phyloP scores from a whole-genome alignment of 1,139 yeast genomes.

The Candida albicans region DNA sequence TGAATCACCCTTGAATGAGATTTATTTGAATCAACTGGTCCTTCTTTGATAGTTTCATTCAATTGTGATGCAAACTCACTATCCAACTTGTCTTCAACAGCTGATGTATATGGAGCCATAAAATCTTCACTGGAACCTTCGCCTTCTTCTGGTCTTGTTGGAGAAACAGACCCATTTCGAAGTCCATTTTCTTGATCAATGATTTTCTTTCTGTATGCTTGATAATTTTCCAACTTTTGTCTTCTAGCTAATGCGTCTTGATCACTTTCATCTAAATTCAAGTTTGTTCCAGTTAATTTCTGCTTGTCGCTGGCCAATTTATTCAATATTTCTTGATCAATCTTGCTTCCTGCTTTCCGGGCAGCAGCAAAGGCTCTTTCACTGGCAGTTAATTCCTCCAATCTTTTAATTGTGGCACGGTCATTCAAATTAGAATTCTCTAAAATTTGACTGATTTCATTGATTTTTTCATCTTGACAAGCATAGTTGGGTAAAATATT shows the following conservation, averaged over 20 bases:
- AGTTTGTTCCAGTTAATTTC: slow-evolving; percentile 43
- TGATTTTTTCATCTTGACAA: slow-evolving; percentile 48
- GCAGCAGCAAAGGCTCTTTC: slow-evolving; percentile 66
- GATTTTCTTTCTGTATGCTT: slow-evolving; percentile 50
- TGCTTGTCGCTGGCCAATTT: slow-evolving; percentile 42
- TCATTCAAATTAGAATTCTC: slow-evolving; percentile 46
- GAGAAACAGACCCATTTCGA: slow-evolving; percentile 9
- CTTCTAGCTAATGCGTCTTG: slow-evolving; percentile 49
- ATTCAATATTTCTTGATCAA: slow-evolving; percentile 45
- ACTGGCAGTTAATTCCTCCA: slow-evolving; percentile 59
- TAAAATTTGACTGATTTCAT: slow-evolving; percentile 44
- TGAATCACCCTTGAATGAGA: slow-evolving; percentile 59
- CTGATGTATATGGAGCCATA: slow-evolving; percentile 68
- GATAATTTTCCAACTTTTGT: slow-evolving; percentile 46
- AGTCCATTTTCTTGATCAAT: slow-evolving; percentile 48
- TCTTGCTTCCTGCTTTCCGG: slow-evolving; percentile 46
- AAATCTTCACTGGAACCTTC: slow-evolving; percentile 28
- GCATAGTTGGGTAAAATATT: slow-evolving; percentile 60
- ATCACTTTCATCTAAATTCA: slow-evolving; percentile 41
- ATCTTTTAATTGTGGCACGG: slow-evolving; percentile 41
- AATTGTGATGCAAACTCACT: slow-evolving; percentile 61
- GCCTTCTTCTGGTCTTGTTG: slow-evolving; percentile 11
- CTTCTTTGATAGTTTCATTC: slow-evolving; percentile 58
- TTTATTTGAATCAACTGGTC: slow-evolving; percentile 60
- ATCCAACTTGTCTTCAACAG: slow-evolving; percentile 67